These are phyloP conservation scores for Raphanus sativus DNA, from an alignment of 345 rosid genomes.

Conservation along the genomic window DNA sequence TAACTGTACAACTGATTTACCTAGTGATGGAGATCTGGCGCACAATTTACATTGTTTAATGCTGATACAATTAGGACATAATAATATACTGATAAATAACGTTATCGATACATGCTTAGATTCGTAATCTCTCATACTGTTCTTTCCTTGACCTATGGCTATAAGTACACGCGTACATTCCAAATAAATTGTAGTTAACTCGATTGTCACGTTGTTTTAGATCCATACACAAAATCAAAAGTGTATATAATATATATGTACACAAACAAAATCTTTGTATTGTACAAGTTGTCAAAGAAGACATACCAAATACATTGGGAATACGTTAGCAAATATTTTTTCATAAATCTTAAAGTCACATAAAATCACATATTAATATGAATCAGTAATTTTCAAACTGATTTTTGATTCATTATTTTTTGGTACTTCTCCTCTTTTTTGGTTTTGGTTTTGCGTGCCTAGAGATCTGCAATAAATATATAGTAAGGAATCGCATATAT, in stretches of 20 bases:
- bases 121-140: background rate
- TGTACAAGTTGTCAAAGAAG: background rate
- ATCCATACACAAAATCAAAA: background rate
- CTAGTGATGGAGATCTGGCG: background rate
- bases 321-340: background rate
- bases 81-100: background rate
- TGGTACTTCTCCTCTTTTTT: background rate
- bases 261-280: background rate
- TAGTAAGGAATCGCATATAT: background rate
- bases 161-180: conserved; percentile 4
- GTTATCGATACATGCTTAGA: background rate
- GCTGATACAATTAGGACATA: background rate
- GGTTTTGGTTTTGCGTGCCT: background rate
- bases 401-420: background rate
- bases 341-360: background rate
- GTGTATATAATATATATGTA: background rate
- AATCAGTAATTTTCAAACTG: background rate
- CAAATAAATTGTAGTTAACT: conserved; percentile 9
- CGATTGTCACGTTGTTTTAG: conserved; percentile 25
- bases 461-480: background rate
- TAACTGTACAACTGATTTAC: background rate
- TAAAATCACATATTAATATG: background rate
- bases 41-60: background rate
- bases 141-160: conserved; percentile 9
- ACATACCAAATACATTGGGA: background rate